Evolutionary conservation across 176 grass and related monocot species (phyloP).

Genomic region (Oryza officinalis): DNA sequence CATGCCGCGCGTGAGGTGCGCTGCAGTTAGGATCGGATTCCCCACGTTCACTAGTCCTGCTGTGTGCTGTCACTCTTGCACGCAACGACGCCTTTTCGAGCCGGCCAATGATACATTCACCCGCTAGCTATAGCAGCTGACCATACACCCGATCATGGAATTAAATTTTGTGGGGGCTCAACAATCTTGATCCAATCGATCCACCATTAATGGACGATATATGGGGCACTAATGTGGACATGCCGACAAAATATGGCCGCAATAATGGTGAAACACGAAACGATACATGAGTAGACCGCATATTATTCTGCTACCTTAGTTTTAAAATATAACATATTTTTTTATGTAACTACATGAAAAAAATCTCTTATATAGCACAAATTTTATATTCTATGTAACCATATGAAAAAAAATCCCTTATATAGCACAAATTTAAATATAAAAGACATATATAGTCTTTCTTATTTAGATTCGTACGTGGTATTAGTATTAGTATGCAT

Average conservation of each 20-base stretch:
- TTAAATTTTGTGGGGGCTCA: background rate
- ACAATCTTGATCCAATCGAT: background rate
- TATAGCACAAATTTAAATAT: too few species aligned
- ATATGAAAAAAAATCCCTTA: too few species aligned
- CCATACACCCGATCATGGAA: background rate
- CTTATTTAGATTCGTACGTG: too few species aligned
- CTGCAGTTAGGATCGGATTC: background rate
- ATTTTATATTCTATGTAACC: too few species aligned
- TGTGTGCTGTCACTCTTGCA: background rate
- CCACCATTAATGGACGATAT: background rate
- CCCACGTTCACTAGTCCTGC: background rate
- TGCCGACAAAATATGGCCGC: background rate
- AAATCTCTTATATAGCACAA: too few species aligned
- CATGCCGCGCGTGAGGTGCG: background rate
- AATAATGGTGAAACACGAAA: background rate
- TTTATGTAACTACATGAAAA: too few species aligned
- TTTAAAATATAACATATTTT: too few species aligned
- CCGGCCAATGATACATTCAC: background rate
- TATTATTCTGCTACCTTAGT: too few species aligned
- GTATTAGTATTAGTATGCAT: too few species aligned
- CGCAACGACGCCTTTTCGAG: background rate
- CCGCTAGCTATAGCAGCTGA: background rate
- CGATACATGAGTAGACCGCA: background rate
- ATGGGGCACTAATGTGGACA: background rate
- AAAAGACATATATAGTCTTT: too few species aligned